These are phyloP conservation scores for Artemisia argyi DNA, from an alignment of 129 eudicot genomes.

Conservation along the genomic window DNA sequence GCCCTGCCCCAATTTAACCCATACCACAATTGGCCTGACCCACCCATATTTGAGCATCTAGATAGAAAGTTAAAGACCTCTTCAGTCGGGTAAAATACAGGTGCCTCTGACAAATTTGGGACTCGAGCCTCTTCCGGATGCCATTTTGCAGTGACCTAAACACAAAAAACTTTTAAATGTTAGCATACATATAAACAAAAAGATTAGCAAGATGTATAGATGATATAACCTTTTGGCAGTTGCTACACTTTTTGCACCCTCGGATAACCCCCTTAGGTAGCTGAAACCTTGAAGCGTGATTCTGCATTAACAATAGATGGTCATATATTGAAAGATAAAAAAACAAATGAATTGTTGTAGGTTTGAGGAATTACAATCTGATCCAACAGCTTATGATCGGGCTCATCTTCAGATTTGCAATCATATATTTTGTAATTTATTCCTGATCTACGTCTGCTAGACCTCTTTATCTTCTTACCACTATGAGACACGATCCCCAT, in stretches of 20 bases:
- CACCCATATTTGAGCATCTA: slow-evolving; percentile 2
- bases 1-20: slow-evolving; percentile 3
- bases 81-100: slow-evolving; percentile 88
- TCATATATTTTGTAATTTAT: slow-evolving; percentile 45
- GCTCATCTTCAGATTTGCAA: slow-evolving; percentile 66
- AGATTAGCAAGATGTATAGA: slow-evolving; percentile 1
- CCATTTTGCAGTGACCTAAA: slow-evolving; percentile 90
- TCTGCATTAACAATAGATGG: slow-evolving; percentile 39
- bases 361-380: slow-evolving; percentile 25
- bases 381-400: slow-evolving; percentile 54
- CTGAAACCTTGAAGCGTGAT: slow-evolving; percentile 29
- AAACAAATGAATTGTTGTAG: background rate
- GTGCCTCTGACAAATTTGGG: slow-evolving; percentile 83
- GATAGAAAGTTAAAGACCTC: slow-evolving; percentile 47
- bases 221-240: slow-evolving; percentile 74
- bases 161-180: slow-evolving; percentile 22
- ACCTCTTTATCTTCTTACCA: slow-evolving; percentile 44
- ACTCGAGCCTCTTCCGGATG: slow-evolving; percentile 68
- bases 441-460: slow-evolving; percentile 60
- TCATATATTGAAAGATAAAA: slow-evolving; percentile 7
- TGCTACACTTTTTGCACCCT: slow-evolving; percentile 68
- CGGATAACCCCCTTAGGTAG: slow-evolving; percentile 83
- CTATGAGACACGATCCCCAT: slow-evolving; percentile 26
- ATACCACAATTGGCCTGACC: background rate
- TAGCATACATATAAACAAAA: slow-evolving; percentile 1